Conservation (phyloP, 768 basidiomycete genomes). For the Austroboletus festivus region DNA sequence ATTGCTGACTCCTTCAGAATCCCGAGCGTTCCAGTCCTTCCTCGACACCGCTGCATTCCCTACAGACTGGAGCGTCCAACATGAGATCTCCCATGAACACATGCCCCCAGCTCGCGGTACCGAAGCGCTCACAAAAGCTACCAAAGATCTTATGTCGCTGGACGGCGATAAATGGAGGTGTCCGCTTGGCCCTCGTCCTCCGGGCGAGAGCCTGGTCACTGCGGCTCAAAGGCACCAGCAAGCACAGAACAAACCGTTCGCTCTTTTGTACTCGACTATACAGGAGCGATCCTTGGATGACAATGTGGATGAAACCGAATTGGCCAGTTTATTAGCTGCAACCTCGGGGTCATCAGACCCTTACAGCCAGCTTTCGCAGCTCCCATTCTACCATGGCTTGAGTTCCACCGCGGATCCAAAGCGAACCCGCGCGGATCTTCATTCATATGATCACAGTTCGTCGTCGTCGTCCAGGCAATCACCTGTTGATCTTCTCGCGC, state of each 20-base stretch:
- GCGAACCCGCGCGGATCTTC: slow-evolving; percentile 7
- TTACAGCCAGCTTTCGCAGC: slow-evolving; percentile 8
- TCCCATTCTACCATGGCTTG: slow-evolving; percentile 18
- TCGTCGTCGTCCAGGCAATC: slow-evolving; percentile 30
- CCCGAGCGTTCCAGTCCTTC: slow-evolving; percentile 66
- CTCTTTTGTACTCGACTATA: slow-evolving; percentile 17
- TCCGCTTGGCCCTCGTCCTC: slow-evolving; percentile 18
- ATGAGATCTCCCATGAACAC: slow-evolving; percentile 39
- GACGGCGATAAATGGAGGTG: slow-evolving; percentile 44
- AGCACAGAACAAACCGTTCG: slow-evolving; percentile 14
- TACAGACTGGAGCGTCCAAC: slow-evolving; percentile 48
- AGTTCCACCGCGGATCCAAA: slow-evolving; percentile 7
- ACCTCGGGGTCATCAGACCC: slow-evolving; percentile 4
- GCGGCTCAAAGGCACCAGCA: slow-evolving; percentile 16
- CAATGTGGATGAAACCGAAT: slow-evolving; percentile 8
- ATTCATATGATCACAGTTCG: slow-evolving; percentile 17
- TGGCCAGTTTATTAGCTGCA: slow-evolving; percentile 4
- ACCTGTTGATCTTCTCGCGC: slow-evolving; percentile 17
- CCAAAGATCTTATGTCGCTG: slow-evolving; percentile 79
- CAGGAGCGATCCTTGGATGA: slow-evolving; percentile 12
- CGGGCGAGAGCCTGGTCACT: slow-evolving; percentile 5
- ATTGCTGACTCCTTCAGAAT: slow-evolving; percentile 64
- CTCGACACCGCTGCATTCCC: slow-evolving; percentile 46
- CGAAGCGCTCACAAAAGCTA: slow-evolving; percentile 72
- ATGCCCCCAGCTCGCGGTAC: slow-evolving; percentile 51